Evolutionary conservation across 305 asterid genomes (phyloP), one percentile per base, ranked within the genome.

Genomic region (Nicotiana rustica): DNA sequence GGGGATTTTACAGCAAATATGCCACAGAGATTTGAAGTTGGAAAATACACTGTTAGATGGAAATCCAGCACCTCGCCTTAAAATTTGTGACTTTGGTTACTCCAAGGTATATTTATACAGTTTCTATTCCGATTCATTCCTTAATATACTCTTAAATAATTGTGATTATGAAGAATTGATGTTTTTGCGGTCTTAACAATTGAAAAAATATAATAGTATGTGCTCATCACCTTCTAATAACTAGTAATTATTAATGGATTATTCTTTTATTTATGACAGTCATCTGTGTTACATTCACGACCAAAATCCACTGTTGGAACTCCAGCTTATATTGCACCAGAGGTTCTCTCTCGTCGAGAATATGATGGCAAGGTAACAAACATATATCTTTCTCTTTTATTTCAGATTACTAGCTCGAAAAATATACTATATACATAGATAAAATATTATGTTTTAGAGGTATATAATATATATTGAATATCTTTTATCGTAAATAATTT

Each of bases 231-330:
- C 57, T 47, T 4, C 10, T 44, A 69, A 41, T 66, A 66, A 19
- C 17, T 66, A 21, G 0, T 66, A 66, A 10, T 66, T 67, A 33
- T 2, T 25, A 4, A 17, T 35, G 2, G 5, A 29, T 15, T 68
- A 68, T 35, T 19, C 4, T 44, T 44, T 35, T n/a, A 67, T 35
- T 47, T 4, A 33, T 67, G 18, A 25, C 85, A 93, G 97, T 95
- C 98, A 1, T 92, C 97, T 12, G 91, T 93, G 67, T 81, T 93
- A 75, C 98, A 95, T 84, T 93, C 99, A 10, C 89, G 90, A 65
- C 98, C 99, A 44, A 95, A 95, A 52, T 95, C 99, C 0, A 95
- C 98, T 0, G 99, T 95, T 1, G 98, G 99, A 66, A 95, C 98
- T 1, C 98, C 98, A 1, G 98, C 98, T 1, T 95, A 95, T 76